Percentiles rank a stretch among this genome's conserved stretches.
Conservation (phyloP, 1,284 basidiomycete species). For the Singerocomus inundabilis region DNA sequence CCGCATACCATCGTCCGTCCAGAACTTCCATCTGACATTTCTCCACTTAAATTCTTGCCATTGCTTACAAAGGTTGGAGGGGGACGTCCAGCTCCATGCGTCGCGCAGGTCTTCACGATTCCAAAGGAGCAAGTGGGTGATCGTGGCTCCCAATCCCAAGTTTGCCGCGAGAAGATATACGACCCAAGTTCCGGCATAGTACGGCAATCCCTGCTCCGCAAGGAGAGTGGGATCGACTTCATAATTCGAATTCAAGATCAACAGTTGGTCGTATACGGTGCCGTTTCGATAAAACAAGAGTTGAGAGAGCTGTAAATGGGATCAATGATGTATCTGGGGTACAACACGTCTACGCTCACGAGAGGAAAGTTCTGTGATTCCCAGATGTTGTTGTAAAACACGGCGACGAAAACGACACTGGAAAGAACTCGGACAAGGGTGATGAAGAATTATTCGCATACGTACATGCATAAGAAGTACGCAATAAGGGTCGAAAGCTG, state of each 20-base stretch:
- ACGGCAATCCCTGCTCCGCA: conserved; percentile 42
- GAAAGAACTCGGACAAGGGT: background rate
- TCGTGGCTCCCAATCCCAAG: conserved; percentile 43
- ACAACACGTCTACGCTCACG: conserved; percentile 22
- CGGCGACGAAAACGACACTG: conserved; percentile 42
- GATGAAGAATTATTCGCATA: background rate
- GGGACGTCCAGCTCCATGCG: conserved; percentile 45
- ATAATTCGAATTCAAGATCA: conserved; percentile 48
- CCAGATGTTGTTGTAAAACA: conserved; percentile 50
- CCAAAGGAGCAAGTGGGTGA: conserved; percentile 54
- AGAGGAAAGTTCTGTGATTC: conserved; percentile 49
- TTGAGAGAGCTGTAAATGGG: conserved; percentile 41
- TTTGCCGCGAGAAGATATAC: conserved; percentile 32
- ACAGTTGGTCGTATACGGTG: conserved; percentile 43
- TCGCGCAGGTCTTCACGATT: conserved; percentile 42
- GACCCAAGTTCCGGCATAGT: conserved; percentile 40
- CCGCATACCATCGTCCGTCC: conserved; percentile 42
- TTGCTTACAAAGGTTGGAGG: conserved; percentile 23
- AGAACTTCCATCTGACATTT: conserved; percentile 44
- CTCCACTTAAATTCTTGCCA: conserved; percentile 26
- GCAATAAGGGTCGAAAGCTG: conserved; percentile 44
- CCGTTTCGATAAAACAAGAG: conserved; percentile 52
- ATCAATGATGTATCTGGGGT: background rate
- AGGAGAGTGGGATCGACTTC: conserved; percentile 46
- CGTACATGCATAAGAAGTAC: conserved; percentile 46